Evolutionary conservation across 2,329 filamentous ascomycete species (phyloP), one percentile per base, ranked within the genome.

Genomic region (Westerdykella ornata): DNA sequence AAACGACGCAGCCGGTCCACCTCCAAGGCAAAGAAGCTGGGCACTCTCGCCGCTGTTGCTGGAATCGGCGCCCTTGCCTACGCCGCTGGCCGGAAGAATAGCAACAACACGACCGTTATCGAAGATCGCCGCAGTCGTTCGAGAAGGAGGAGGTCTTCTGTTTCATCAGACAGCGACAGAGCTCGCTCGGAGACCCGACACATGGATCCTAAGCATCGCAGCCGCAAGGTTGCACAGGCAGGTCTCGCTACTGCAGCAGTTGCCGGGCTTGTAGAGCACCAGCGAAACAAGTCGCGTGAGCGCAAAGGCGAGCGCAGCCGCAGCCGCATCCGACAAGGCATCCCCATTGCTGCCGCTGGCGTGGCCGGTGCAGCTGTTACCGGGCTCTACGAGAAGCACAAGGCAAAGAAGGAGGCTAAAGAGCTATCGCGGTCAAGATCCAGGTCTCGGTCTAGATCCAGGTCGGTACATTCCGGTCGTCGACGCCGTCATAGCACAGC

Each of bases 191-290:
- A 68, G 30, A 72, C 57, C 53, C 64, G 57, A 47, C 59, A 67
- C 50, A 56, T 60, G 26, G 64, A 71, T 42, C 67, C 70, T 1
- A 61, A 72, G 44, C 75, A 78, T 51, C 72, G 77, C 43, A 78
- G 77, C 46, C 72, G 74, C 38, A 73, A 75, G 44, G 77, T 78
- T 50, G 78, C 78, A 12, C 74, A 78, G 55, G 80, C 78, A 39
- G 80, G 79, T 46, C 67, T 80, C 39, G 80, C 77, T 16, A 77
- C 74, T 49, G 80, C 80, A 44, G 77, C 78, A 6, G 75, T 78
- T 7, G 80, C 77, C 28, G 79, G 77, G n/a, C 66, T 82, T 22
- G 72, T 77, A 43, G 72, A 81, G 45, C 72, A 70, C 41, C 70
- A 70, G 30, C 73, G 78, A 38, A 81, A 74, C 62, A 76, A 72